phyloP scores from a whole-genome alignment of 2,329 filamentous ascomycete species.

The Colletotrichum orbiculare region DNA sequence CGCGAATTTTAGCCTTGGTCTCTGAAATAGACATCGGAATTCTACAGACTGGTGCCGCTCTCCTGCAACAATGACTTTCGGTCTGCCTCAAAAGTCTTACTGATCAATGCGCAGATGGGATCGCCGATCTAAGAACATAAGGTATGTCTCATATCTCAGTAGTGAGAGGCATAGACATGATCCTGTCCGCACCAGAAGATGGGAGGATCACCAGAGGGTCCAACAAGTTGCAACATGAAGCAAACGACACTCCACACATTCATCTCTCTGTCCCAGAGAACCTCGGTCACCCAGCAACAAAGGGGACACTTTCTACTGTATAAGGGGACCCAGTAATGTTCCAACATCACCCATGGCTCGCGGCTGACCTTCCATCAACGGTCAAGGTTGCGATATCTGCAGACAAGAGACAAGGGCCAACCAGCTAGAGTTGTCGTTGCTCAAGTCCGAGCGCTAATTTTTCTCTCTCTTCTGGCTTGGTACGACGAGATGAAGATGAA shows the following conservation, averaged over 20 bases:
- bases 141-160: not conserved
- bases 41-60: not conserved
- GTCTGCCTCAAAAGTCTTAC: not conserved
- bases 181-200: too few species aligned
- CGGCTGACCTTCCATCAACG: not conserved
- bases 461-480: not conserved
- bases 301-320: not conserved
- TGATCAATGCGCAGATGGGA: not conserved
- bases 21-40: conserved; percentile 1
- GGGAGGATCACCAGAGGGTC: not conserved
- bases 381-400: conserved; percentile 3
- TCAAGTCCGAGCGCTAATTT: not conserved
- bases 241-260: not conserved
- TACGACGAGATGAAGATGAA: conserved; percentile 22
- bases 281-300: conserved; percentile 6
- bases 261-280: not conserved
- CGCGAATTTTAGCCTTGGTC: not conserved
- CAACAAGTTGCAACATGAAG: not conserved
- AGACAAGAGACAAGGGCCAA: not conserved
- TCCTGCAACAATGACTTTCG: conserved; percentile 4
- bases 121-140: conserved; percentile 9
- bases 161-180: not conserved
- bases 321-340: not conserved
- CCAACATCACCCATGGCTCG: not conserved
- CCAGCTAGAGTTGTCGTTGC: too few species aligned